Evolutionary conservation across 768 basidiomycete species (phyloP), one percentile per base, ranked within the genome.

Genomic region (Tulasnella sp.): DNA sequence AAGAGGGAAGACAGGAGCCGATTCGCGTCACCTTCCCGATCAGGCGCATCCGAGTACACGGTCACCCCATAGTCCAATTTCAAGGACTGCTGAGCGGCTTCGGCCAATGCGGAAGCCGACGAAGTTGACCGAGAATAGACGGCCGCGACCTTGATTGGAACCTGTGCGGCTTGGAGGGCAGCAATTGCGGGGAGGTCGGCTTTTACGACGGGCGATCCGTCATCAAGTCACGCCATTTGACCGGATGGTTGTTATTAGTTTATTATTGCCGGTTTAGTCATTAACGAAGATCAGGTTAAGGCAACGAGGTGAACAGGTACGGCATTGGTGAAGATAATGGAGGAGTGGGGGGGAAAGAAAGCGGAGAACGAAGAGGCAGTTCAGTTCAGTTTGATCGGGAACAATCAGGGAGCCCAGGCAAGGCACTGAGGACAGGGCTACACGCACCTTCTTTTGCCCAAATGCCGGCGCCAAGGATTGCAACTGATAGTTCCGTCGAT

Each of bases 181-280:
- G 87, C 87, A 15, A 95, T 86, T 23, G 91, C 90, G 48, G 94
- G 94, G n/a, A 95, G 86, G 83, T 96, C 92, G 37, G 93, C 93
- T 90, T 67, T 67, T 67, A 23, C 9, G 48, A 57, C 39, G 39
- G 46, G 71, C 40, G 71, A 48, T 67, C 61, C 29, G 61, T 67
- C 20, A n/a, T n/a, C n/a, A n/a, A n/a, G n/a, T n/a, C n/a, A n/a
- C n/a, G n/a, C n/a, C n/a, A n/a, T n/a, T n/a, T n/a, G n/a, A n/a
- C n/a, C n/a, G n/a, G n/a, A n/a, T n/a, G n/a, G n/a, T n/a, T n/a
- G n/a, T n/a, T n/a, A n/a, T n/a, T n/a, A n/a, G n/a, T n/a, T n/a
- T n/a, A n/a, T n/a, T n/a, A n/a, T n/a, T n/a, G n/a, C n/a, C n/a
- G n/a, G n/a, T n/a, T n/a, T n/a, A n/a, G n/a, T n/a, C n/a, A n/a